Evolutionary conservation across 1,284 basidiomycete genomes (phyloP).

Genomic region (Caloboletus firmus): DNA sequence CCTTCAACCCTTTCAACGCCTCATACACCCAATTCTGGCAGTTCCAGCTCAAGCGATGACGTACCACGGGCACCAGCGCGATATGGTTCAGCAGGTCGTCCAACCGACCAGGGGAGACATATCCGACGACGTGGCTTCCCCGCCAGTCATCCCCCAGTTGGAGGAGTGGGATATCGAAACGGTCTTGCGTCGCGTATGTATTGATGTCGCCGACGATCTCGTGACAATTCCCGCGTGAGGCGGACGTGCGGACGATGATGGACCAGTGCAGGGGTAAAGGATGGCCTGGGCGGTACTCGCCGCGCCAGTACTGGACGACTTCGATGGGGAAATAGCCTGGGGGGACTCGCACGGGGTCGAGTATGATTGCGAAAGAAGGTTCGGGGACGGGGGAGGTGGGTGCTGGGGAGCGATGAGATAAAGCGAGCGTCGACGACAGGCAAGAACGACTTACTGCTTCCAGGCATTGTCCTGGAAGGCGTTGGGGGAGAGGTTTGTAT

Average conservation of each 20-base stretch:
- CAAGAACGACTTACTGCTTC: neutral
- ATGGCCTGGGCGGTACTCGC: constrained; percentile 7
- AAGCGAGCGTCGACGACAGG: neutral
- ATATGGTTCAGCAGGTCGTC: constrained; percentile 13
- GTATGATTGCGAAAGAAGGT: constrained; percentile 1
- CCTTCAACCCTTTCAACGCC: constrained; percentile 8
- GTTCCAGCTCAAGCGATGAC: constrained; percentile 11
- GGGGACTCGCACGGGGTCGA: constrained; percentile 24
- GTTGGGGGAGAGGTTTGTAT: neutral
- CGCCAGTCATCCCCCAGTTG: constrained; percentile 15
- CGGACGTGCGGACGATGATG: constrained; percentile 25
- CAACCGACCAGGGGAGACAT: constrained; percentile 12
- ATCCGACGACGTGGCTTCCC: constrained; percentile 20
- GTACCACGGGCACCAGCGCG: constrained; percentile 14
- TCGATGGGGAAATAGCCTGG: constrained; percentile 22
- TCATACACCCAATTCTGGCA: constrained; percentile 21
- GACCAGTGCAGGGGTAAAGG: constrained; percentile 31
- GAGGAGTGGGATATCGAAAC: constrained; percentile 8
- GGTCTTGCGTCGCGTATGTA: constrained; percentile 22
- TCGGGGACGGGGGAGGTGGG: neutral
- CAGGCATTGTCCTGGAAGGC: constrained; percentile 4
- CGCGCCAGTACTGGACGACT: constrained; percentile 33
- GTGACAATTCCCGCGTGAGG: constrained; percentile 25
- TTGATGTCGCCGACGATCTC: constrained; percentile 32
- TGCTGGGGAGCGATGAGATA: neutral